phyloP scores from a whole-genome alignment of 768 basidiomycete genomes.

The Panaeolus cyanescens region DNA sequence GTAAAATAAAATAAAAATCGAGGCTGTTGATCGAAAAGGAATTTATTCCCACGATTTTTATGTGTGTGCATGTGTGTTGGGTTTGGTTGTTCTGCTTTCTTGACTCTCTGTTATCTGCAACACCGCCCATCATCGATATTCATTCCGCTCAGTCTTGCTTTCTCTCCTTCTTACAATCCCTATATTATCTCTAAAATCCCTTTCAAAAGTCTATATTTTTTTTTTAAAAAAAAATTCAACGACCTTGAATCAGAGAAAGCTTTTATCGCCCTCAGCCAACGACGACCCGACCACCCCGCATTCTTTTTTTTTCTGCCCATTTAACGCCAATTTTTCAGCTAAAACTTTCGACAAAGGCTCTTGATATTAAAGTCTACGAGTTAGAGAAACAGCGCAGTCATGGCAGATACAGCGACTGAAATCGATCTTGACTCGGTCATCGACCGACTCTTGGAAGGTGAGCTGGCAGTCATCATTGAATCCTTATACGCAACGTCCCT shows the following conservation, averaged over 20 bases:
- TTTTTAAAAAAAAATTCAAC: no score
- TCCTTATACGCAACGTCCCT: neutral
- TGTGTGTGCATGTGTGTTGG: slow-evolving; percentile 42
- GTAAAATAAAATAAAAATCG: slow-evolving; percentile 6
- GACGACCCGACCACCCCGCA: slow-evolving; percentile 18
- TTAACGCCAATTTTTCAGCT: neutral
- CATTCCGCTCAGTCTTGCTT: slow-evolving; percentile 13
- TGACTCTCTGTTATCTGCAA: slow-evolving; percentile 38
- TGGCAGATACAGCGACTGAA: slow-evolving; percentile 85
- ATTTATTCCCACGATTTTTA: slow-evolving; percentile 41
- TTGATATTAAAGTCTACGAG: slow-evolving; percentile 9
- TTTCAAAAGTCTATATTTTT: neutral
- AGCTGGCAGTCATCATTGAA: slow-evolving; percentile 17
- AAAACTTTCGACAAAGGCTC: slow-evolving; percentile 12
- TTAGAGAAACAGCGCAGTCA: slow-evolving; percentile 28
- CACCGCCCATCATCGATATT: slow-evolving; percentile 53
- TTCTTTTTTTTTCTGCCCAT: slow-evolving; percentile 11
- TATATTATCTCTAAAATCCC: slow-evolving; percentile 8
- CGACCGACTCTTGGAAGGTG: slow-evolving; percentile 97
- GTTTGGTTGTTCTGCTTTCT: slow-evolving; percentile 28
- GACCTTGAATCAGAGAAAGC: no score
- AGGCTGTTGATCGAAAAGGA: slow-evolving; percentile 6
- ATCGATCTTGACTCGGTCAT: slow-evolving; percentile 99
- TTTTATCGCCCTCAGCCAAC: no score
- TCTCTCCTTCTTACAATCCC: slow-evolving; percentile 7